Percentiles rank a stretch among this genome's conserved stretches.
Evolutionary conservation across 2,329 filamentous ascomycete genomes (phyloP).

Genomic region (Talaromyces sp.): DNA sequence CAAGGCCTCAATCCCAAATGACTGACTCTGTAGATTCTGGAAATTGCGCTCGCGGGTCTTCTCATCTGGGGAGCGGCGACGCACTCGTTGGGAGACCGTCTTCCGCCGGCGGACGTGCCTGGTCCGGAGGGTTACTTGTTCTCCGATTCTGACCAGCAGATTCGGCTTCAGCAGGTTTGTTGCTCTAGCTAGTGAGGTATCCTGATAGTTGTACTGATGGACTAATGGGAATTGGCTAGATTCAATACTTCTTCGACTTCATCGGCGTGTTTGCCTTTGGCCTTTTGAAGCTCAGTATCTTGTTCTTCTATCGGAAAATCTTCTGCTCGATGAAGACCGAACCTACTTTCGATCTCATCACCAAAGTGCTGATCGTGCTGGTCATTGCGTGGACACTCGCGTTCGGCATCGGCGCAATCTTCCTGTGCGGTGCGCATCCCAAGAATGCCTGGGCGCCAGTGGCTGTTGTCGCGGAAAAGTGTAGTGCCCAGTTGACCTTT

Average conservation of each 20-base stretch:
- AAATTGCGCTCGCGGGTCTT: slow-evolving; percentile 1
- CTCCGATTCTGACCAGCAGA: background rate
- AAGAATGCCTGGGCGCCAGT: slow-evolving; percentile 1
- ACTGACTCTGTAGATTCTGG: background rate
- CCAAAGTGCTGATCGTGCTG: background rate
- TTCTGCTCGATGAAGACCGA: background rate
- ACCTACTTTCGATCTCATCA: background rate
- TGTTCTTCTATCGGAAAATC: background rate
- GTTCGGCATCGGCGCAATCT: background rate
- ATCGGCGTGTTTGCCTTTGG: background rate
- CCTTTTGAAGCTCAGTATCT: background rate
- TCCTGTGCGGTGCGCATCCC: background rate
- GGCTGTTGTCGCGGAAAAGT: background rate
- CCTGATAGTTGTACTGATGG: too few species aligned
- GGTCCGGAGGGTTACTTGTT: slow-evolving; percentile 1
- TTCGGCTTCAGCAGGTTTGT: slow-evolving; percentile 1
- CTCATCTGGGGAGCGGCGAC: slow-evolving; percentile 2
- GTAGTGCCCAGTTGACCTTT: background rate
- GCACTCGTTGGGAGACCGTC: background rate
- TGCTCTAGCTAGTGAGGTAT: background rate
- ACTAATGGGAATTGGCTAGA: background rate
- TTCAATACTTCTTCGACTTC: background rate
- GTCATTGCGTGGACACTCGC: background rate
- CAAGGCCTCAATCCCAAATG: background rate
- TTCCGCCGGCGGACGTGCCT: slow-evolving; percentile 4